phyloP scores from a whole-genome alignment of 345 rosid species.

The Populus ilicifolia region DNA sequence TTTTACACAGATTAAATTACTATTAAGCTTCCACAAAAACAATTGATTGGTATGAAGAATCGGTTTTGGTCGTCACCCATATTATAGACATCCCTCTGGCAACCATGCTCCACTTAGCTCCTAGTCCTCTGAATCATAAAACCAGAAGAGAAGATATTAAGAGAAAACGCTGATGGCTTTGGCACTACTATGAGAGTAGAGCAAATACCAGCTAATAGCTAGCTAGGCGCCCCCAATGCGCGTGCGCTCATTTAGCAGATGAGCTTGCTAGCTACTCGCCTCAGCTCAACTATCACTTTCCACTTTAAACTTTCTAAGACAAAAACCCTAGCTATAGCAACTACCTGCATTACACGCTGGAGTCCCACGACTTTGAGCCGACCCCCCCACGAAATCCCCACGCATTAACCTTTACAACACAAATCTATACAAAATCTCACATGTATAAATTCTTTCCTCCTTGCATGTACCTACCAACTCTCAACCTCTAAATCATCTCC shows the following conservation, averaged over 20 bases:
- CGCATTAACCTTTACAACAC: constrained; percentile 34
- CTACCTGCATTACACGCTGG: constrained; percentile 2
- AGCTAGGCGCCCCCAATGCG: constrained; percentile 9
- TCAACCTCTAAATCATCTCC: not conserved
- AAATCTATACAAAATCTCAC: not conserved
- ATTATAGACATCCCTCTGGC: not conserved
- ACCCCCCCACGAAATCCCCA: constrained; percentile 45
- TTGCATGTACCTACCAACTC: not conserved
- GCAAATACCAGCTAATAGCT: constrained; percentile 24
- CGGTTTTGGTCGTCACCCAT: not conserved
- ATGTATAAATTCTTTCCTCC: not conserved
- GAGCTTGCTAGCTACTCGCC: not conserved
- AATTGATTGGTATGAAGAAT: not conserved
- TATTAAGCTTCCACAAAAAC: not conserved
- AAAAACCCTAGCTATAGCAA: not conserved
- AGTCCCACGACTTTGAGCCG: constrained; percentile 10
- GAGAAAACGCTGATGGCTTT: not conserved
- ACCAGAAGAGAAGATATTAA: not conserved
- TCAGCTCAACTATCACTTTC: not conserved
- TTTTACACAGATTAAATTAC: not conserved
- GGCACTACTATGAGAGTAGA: not conserved
- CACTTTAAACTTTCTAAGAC: not conserved
- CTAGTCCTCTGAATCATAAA: not conserved
- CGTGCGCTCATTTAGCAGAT: constrained; percentile 1
- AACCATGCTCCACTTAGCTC: not conserved